Evolutionary conservation across 768 basidiomycete species (phyloP), one percentile per base, ranked within the genome.

Genomic region (Russula lepida): DNA sequence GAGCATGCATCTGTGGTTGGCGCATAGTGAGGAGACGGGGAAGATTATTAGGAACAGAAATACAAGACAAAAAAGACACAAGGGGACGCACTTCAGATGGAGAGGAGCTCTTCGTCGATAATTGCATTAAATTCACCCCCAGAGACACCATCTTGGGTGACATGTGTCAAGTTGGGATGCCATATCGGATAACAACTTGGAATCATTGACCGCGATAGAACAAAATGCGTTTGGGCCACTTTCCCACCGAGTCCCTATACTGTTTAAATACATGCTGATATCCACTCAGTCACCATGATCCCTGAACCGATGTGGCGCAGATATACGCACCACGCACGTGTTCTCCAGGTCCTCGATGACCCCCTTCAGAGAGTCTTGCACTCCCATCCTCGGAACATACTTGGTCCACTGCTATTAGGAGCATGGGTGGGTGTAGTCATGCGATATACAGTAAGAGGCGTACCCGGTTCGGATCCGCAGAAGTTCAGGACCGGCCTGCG

Each of bases 331-430:
- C 71, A 78, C 75, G 53, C 79, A 76, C 89, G 91, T 91, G 0
- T 73, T 73, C 54, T 79, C 71, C n/a, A 92, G 67, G 48, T 89
- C 86, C 21, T 82, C 81, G 30, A 92, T 91, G 68, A 92, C 84
- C 67, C 92, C 90, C 63, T 80, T 80, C 0, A 84, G 76, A 11
- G 84, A 83, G 0, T 60, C 75, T 70, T 92, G 89, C 3, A 87
- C 85, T 17, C 81, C 77, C 46, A 78, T 82, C 49, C 78, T 83
- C 30, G 77, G 76, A n/a, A 76, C 56, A 61, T 90, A 92, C 70
- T 89, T 89, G 1, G 85, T 84, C 79, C 82, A 56, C 84, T 81
- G 0, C 81, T 81, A 68, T 92, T 90, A 19, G 21, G 35, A 46
- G 35, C 28, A 47, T 52, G 28, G 7, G 2, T 37, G n/a, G 56